Evolutionary conservation across 2,329 filamentous ascomycete genomes (phyloP).

Genomic region (Trichoderma sp.): DNA sequence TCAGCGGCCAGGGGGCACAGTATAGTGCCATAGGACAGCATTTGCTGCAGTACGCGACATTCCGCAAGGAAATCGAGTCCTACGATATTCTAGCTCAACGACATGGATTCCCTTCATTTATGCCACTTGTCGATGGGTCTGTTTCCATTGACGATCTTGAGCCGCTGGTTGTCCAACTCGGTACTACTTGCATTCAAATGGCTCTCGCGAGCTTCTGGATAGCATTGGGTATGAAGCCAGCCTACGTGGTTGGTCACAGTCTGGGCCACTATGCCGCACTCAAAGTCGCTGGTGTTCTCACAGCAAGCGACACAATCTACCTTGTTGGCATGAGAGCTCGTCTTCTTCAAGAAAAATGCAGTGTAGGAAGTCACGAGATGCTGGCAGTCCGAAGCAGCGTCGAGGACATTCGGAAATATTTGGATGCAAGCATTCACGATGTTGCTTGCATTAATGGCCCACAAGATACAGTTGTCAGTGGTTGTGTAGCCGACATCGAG

Average conservation of each 20-base stretch:
- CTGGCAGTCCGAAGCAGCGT: conserved; percentile 51
- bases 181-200: conserved; percentile 58
- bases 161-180: conserved; percentile 46
- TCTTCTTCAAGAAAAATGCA: conserved; percentile 66
- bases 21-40: conserved; percentile 55
- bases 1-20: conserved; percentile 45
- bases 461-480: conserved; percentile 70
- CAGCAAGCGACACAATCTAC: conserved; percentile 70
- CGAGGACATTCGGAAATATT: conserved; percentile 25
- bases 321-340: conserved; percentile 68
- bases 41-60: conserved; percentile 51
- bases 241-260: conserved; percentile 63
- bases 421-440: conserved; percentile 46
- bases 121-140: conserved; percentile 48
- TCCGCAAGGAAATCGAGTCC: conserved; percentile 56
- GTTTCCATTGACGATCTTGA: conserved; percentile 29
- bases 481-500: conserved; percentile 44
- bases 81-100: conserved; percentile 56
- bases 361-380: conserved; percentile 66
- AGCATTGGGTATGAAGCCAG: conserved; percentile 54
- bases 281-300: conserved; percentile 69
- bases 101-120: conserved; percentile 59
- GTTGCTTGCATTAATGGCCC: conserved; percentile 76
- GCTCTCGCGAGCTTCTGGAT: conserved; percentile 57
- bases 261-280: conserved; percentile 46